Evolutionary conservation across 1,284 basidiomycete genomes (phyloP), one percentile per base, ranked within the genome.

Genomic region (Apiotrichum brassicae): DNA sequence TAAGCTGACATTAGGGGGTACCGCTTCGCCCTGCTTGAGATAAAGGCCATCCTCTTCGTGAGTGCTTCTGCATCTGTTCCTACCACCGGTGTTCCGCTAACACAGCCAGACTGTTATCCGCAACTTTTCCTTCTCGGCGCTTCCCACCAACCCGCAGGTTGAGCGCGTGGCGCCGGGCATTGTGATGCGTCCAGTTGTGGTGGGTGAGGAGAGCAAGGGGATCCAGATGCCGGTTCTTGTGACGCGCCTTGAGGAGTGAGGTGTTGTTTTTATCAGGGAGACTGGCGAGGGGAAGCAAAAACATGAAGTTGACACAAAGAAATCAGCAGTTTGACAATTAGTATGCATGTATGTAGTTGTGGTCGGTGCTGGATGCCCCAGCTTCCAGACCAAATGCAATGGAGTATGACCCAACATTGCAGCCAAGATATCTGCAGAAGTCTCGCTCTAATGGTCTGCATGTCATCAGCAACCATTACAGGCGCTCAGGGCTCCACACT

Each of bases 21-120:
- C 64, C 78, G 78, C 57, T 86, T 87, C 60, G 83, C 84, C 6
- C 60, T 87, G 42, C 76, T 77, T 23, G 83, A 87, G 62, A 81
- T 78, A 69, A 83, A 83, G 62, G 79, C 77, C 0, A 70, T 84
- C 7, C 56, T 84, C 8, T 84, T 81, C 59, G 76, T 78, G 19
- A 25, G 40, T 22, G 6, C 18, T 33, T 7, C 28, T 7, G 28
- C 14, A 7, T 30, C 28, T 7, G 28, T 14, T 14, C 28, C 8
- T 14, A 14, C 28, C 14, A 30, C 8, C 28, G 8, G 28, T 16
- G 3, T 25, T 6, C 16, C 23, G n/a, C 19, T 32, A 28, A 20
- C 26, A 0, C n/a, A n/a, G n/a, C 11, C 44, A 46, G 44, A 24
- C 46, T 25, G n/a, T 49, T 20, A 6, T 51, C 16, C 70, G 68